A percentile compares a stretch with the other conserved stretches of the same genome.
phyloP scores from a whole-genome alignment of 495 filamentous ascomycete species.

The Aspergillus leporis region DNA sequence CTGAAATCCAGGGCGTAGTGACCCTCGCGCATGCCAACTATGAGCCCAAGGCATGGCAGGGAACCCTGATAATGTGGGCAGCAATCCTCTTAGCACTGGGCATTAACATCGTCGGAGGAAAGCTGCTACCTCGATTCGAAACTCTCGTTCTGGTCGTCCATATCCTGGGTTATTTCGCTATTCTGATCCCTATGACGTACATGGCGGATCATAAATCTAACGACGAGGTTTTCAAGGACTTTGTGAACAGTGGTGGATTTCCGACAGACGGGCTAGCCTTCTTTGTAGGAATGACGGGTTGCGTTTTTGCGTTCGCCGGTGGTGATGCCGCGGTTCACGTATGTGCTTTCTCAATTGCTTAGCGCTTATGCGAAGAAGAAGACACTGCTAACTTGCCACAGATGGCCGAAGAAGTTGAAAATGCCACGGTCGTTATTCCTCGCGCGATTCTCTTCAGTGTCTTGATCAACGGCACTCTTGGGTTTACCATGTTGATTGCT shows the following conservation, averaged over 20 bases:
- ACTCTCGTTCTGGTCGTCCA: slow-evolving; percentile 47
- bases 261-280: slow-evolving; percentile 40
- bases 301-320: slow-evolving; percentile 42
- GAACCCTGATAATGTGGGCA: slow-evolving; percentile 45
- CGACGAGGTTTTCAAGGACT: slow-evolving; percentile 45
- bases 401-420: slow-evolving; percentile 55
- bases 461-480: slow-evolving; percentile 47
- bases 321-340: slow-evolving; percentile 43
- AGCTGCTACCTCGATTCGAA: slow-evolving; percentile 45
- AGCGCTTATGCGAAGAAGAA: not conserved
- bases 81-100: slow-evolving; percentile 34
- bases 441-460: slow-evolving; percentile 48
- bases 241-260: slow-evolving; percentile 48
- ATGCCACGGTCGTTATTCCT: slow-evolving; percentile 46
- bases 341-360: slow-evolving; percentile 6
- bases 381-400: slow-evolving; percentile 17
- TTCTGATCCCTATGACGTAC: slow-evolving; percentile 48
- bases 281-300: slow-evolving; percentile 41
- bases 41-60: slow-evolving; percentile 38
- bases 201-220: slow-evolving; percentile 42
- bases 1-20: slow-evolving; percentile 45
- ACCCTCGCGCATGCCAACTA: slow-evolving; percentile 38
- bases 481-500: slow-evolving; percentile 50
- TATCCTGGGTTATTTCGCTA: slow-evolving; percentile 50
- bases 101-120: slow-evolving; percentile 42